Base-by-base conservation (phyloP, 768 basidiomycete species). In the Mycena galopus region DNA sequence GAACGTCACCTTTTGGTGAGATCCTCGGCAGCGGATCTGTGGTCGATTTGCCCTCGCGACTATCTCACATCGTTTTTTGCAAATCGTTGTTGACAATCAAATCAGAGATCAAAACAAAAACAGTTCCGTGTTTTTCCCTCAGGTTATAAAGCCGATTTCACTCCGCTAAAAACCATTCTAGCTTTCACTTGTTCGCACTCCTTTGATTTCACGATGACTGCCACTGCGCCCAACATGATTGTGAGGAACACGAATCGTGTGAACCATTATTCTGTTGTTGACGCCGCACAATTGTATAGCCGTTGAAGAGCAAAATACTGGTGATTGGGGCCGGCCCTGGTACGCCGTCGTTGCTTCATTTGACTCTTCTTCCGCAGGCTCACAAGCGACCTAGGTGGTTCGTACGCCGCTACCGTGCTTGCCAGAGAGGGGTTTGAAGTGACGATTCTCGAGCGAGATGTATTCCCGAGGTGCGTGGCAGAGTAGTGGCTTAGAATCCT, bases 391-490 rank as follows among this genome's bases (percentile, higher is more conserved):
- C 14, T 14, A 39, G 39, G 12, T 11, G 80, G 80, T 9, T 72
- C 72, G 30, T 81, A 77, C 47, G 73, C 79, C 25, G 80, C 80
- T 14, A 61, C 79, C 29, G 80, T 68, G 16, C 74, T 81, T 25
- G 76, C 76, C 30, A 51, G 80, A 30, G 79, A 80, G 65, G 79
- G 79, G 17, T 69, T 80, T 37, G 50, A 77, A 9, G 80, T 81
- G 6, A 73, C 74, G 42, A 59, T 80, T 19, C 56, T 79, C 3
- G 79, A 81, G 57, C 67, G 71, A 21, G 68, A 47, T 2, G 69
- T 76, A 59, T 79, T 80, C 65, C 80, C 79, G 16, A 61, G 76
- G 56, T 64, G 35, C 8, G 58, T 14, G 7, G 16, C 29, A 27
- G 56, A 25, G n/a, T 12, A 19, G n/a, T 25, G 25, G 19, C n/a